Conservation (phyloP, 768 basidiomycete species). For the Fibroporia radiculosa region DNA sequence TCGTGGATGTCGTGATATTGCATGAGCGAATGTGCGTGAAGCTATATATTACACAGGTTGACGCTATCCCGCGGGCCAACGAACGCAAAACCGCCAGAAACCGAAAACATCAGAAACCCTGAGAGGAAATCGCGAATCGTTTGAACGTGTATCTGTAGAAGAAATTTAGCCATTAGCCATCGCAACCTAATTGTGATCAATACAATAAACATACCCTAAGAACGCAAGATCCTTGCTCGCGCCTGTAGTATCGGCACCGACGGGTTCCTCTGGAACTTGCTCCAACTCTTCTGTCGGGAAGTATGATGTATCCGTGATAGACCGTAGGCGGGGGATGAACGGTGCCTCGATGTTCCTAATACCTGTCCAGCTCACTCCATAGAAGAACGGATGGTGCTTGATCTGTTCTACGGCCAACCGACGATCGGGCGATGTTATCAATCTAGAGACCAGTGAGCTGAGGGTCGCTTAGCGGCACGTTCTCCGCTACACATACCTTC, state of each 20-base stretch:
- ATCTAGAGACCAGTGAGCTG: constrained; percentile 28
- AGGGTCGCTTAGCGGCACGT: background rate
- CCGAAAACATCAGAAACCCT: constrained; percentile 32
- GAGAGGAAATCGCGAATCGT: constrained; percentile 59
- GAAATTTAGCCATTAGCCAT: background rate
- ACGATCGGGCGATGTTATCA: constrained; percentile 79
- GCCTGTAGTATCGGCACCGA: constrained; percentile 29
- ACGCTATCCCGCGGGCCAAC: background rate
- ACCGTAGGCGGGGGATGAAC: constrained; percentile 91
- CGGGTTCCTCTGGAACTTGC: constrained; percentile 49
- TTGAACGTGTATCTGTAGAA: constrained; percentile 67
- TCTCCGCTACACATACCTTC: constrained; percentile 42
- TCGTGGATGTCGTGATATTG: background rate
- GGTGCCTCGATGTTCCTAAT: constrained; percentile 90
- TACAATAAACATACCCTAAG: constrained; percentile 34
- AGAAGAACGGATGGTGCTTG: constrained; percentile 88
- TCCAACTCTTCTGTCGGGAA: constrained; percentile 95
- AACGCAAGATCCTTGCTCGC: constrained; percentile 52
- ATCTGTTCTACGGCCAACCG: constrained; percentile 80
- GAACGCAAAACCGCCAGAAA: background rate
- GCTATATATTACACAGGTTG: constrained; percentile 1
- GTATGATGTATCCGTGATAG: constrained; percentile 95
- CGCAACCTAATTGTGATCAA: background rate
- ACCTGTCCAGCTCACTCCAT: constrained; percentile 88
- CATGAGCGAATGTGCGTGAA: background rate